phyloP scores from a whole-genome alignment of 352 stramenopile species.

The Phytophthora gonapodyides region DNA sequence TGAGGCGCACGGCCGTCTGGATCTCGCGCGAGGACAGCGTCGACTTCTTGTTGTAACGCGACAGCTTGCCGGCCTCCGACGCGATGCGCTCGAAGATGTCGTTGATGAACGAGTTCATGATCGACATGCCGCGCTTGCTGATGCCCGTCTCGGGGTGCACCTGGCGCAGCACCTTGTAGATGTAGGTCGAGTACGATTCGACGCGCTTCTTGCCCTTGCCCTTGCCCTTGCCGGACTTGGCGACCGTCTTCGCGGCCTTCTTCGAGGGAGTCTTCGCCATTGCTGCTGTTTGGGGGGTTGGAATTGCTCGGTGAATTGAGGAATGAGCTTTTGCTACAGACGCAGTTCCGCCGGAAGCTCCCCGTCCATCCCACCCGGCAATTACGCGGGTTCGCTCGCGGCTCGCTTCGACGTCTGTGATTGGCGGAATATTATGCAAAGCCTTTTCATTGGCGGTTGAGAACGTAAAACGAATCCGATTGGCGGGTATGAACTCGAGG shows the following conservation, averaged over 20 bases:
- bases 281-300: slow-evolving; percentile 30
- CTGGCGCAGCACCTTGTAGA: slow-evolving; percentile 95
- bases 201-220: slow-evolving; percentile 89
- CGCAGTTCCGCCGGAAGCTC: slow-evolving; percentile 1
- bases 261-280: slow-evolving; percentile 98
- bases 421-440: slow-evolving; percentile 18
- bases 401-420: slow-evolving; percentile 11
- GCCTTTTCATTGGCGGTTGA: slow-evolving; percentile 22
- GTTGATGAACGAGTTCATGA: slow-evolving; percentile 99
- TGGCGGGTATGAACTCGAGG: slow-evolving; percentile 2
- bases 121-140: slow-evolving; percentile 97
- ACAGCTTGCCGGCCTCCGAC: slow-evolving; percentile 95
- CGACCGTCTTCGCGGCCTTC: slow-evolving; percentile 86
- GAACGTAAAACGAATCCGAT: not conserved
- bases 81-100: slow-evolving; percentile 99
- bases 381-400: slow-evolving; percentile 21
- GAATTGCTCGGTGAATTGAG: slow-evolving; percentile 42
- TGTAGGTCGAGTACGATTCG: slow-evolving; percentile 91
- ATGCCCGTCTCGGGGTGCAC: slow-evolving; percentile 98
- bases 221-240: slow-evolving; percentile 83
- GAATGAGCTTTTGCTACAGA: slow-evolving; percentile 19
- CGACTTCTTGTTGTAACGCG: slow-evolving; percentile 99
- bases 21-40: slow-evolving; percentile 97
- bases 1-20: slow-evolving; percentile 95
- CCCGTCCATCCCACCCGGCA: slow-evolving; percentile 21